Percentiles rank a stretch among this genome's conserved stretches.
Conservation (phyloP, 768 basidiomycete genomes). For the Lyophyllum decastes region DNA sequence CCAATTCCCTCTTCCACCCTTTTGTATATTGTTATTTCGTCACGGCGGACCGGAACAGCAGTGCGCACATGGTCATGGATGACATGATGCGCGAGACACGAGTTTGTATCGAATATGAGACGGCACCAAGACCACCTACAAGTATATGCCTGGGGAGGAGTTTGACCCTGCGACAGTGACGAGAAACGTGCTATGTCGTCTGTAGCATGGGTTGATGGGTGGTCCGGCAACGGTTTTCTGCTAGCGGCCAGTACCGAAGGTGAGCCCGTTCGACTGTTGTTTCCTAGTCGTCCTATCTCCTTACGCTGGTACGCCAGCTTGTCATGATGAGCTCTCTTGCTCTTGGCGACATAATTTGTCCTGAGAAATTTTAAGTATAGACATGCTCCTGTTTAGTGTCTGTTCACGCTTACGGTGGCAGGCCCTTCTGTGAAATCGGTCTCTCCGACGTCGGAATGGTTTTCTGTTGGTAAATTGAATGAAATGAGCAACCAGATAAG, state of each 20-base stretch:
- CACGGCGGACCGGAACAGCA: conserved; percentile 41
- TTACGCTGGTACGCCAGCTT: neutral
- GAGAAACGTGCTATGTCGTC: neutral
- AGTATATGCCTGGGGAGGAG: conserved; percentile 21
- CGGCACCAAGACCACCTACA: conserved; percentile 63
- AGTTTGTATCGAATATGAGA: conserved; percentile 35
- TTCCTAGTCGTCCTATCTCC: neutral
- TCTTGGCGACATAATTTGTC: neutral
- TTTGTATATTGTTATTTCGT: conserved; percentile 44
- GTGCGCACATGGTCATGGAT: conserved; percentile 46
- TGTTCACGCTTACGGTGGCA: neutral
- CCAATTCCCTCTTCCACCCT: conserved; percentile 47
- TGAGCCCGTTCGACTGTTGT: neutral
- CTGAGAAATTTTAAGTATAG: neutral
- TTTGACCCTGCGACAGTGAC: conserved; percentile 9
- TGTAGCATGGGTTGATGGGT: neutral
- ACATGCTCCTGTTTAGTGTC: neutral
- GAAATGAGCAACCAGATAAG: neutral
- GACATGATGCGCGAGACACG: conserved; percentile 47
- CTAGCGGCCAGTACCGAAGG: neutral
- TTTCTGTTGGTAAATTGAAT: neutral
- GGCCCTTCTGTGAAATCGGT: neutral
- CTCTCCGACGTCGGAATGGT: neutral
- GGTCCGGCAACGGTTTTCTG: neutral
- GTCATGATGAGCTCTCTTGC: neutral